Percentiles rank a stretch among this genome's conserved stretches.
Conservation (phyloP, 495 filamentous ascomycete species). For the Penicilliopsis zonata region DNA sequence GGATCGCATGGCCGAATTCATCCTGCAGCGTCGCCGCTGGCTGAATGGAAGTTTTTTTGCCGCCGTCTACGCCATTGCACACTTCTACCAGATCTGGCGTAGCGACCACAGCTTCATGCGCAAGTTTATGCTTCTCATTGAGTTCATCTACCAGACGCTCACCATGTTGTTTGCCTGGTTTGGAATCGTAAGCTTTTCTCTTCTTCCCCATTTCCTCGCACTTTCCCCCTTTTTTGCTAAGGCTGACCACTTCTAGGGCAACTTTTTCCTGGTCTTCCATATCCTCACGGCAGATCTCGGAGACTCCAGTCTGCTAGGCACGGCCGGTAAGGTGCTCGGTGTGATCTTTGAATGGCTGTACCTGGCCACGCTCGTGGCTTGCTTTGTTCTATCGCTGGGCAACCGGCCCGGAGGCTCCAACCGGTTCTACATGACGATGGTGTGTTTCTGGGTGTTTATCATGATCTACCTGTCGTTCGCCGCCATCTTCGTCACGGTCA, state of each 20-base stretch:
- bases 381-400: constrained; percentile 89
- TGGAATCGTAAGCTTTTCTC: constrained; percentile 48
- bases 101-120: constrained; percentile 79
- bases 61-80: constrained; percentile 85
- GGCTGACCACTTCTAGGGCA: constrained; percentile 42
- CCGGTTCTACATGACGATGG: constrained; percentile 90
- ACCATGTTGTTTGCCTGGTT: constrained; percentile 99
- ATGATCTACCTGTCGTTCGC: constrained; percentile 95
- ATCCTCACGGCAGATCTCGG: constrained; percentile 85
- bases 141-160: constrained; percentile 88
- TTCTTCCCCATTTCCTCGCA: not conserved
- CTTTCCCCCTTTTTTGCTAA: no score
- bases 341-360: constrained; percentile 96
- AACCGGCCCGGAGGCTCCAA: constrained; percentile 94
- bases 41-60: constrained; percentile 98
- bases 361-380: constrained; percentile 79
- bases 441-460: constrained; percentile 91
- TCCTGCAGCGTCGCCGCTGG: constrained; percentile 93
- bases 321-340: constrained; percentile 63
- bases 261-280: constrained; percentile 98
- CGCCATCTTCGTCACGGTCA: constrained; percentile 87
- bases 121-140: constrained; percentile 80
- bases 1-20: constrained; percentile 85
- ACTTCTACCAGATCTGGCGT: constrained; percentile 90
- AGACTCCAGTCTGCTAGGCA: constrained; percentile 51